A percentile compares a stretch with the other conserved stretches of the same genome.
Evolutionary conservation across 495 filamentous ascomycete genomes (phyloP).

Genomic region (Penicillium atrosanguineum): DNA sequence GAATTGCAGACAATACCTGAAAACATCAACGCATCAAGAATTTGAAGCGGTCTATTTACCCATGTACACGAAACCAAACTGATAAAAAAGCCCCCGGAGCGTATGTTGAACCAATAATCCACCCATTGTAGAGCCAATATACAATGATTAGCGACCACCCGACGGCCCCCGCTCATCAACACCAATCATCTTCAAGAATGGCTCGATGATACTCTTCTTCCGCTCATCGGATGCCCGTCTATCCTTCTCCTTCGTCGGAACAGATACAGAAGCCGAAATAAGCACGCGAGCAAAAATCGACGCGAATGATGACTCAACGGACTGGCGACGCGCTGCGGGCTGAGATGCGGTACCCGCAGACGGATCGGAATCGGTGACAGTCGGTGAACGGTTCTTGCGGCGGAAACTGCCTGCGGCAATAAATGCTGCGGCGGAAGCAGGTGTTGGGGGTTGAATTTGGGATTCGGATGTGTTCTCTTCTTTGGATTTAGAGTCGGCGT

Average conservation of each 20-base stretch:
- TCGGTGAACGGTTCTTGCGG: constrained; percentile 24
- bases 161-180: constrained; percentile 42
- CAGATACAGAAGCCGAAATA: constrained; percentile 30
- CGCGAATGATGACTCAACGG: constrained; percentile 35
- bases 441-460: constrained; percentile 11
- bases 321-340: constrained; percentile 28
- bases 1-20: too few species aligned
- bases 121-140: neutral
- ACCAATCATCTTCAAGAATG: constrained; percentile 44
- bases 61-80: too few species aligned
- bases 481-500: constrained; percentile 7
- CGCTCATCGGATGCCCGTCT: constrained; percentile 39
- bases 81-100: too few species aligned
- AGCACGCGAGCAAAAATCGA: constrained; percentile 35
- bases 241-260: constrained; percentile 42
- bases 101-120: neutral
- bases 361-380: constrained; percentile 14
- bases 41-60: too few species aligned
- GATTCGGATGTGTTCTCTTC: constrained; percentile 4
- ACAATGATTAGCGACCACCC: constrained; percentile 25
- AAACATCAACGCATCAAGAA: too few species aligned
- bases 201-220: constrained; percentile 42
- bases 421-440: constrained; percentile 29
- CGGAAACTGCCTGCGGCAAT: constrained; percentile 35
- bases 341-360: neutral